Base-by-base conservation (phyloP, 805 yeast species). In the Yueomyces sinensis region DNA sequence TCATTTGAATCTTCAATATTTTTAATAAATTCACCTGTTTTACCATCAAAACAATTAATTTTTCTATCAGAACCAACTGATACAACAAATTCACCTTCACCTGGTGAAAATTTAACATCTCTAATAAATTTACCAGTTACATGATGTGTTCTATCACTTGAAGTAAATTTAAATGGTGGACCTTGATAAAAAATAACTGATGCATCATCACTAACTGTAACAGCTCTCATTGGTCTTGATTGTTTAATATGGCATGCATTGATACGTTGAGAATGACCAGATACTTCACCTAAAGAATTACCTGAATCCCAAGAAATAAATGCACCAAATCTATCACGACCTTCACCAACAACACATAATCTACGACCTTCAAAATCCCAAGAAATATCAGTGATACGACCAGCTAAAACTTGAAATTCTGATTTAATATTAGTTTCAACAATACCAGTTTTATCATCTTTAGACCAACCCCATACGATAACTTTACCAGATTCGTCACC, bases 291-390 rank as follows among this genome's bases (percentile, higher is more conserved):
- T 30, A 91, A 76, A n/a, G 95, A 74, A 58, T 91, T 91, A 40
- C 98, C 98, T 1, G 94, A 72, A 52, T 91, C 99, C 71, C 80
- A 81, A 6, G 94, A 74, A 55, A 89, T 83, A 42, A 93, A 86
- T 45, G 81, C 95, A 5, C 97, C 98, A 51, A 73, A 87, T 40
- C 81, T 70, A 46, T 86, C 95, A 44, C 79, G 79, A 33, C 97
- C 98, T 45, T 82, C 79, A 36, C 98, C 98, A 9, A 87, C 97
- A 1, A 95, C 95, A 50, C 91, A 82, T 34, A 91, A 62, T 45
- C 98, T 70, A 40, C 75, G 65, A 32, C 76, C 74, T 50, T 89
- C 98, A 19, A 78, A 77, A 55, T 91, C 97, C 97, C 97, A 89
- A 1, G 83, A 78, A 40, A 89, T 62, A 40, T 82, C 87, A 44